Conservation (phyloP, 257 asterid genomes). For the Ilex aquifolium region DNA sequence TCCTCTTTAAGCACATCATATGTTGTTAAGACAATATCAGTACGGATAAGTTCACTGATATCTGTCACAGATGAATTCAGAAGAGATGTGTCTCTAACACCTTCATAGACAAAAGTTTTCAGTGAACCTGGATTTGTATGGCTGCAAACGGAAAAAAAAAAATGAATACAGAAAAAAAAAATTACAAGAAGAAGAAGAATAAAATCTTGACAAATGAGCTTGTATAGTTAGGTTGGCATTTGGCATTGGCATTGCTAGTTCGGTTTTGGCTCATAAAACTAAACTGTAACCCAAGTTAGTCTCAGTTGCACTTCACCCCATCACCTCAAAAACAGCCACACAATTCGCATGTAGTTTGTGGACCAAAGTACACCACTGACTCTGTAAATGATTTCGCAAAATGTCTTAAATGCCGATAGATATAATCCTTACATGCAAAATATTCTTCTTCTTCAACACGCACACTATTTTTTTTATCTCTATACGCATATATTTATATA, state of each 20-base stretch:
- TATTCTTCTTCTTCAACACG: too few species aligned
- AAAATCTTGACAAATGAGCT: not conserved
- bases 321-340: too few species aligned
- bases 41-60: constrained; percentile 59
- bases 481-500: too few species aligned
- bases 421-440: too few species aligned
- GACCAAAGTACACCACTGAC: too few species aligned
- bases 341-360: too few species aligned
- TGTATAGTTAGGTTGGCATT: too few species aligned
- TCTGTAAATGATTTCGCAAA: too few species aligned
- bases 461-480: too few species aligned
- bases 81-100: constrained; percentile 51
- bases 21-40: constrained; percentile 86
- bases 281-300: too few species aligned
- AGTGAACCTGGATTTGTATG: constrained; percentile 75
- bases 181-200: constrained; percentile 13
- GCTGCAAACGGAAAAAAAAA: constrained; percentile 42
- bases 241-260: not conserved
- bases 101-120: constrained; percentile 71
- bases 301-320: too few species aligned
- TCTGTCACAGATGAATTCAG: constrained; percentile 47
- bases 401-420: too few species aligned
- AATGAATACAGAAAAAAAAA: constrained; percentile 15
- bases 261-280: not conserved
- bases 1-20: constrained; percentile 92